A percentile compares a stretch with the other conserved stretches of the same genome.
phyloP scores from a whole-genome alignment of 2,329 filamentous ascomycete species.

The Cordyceps fumosorosea region DNA sequence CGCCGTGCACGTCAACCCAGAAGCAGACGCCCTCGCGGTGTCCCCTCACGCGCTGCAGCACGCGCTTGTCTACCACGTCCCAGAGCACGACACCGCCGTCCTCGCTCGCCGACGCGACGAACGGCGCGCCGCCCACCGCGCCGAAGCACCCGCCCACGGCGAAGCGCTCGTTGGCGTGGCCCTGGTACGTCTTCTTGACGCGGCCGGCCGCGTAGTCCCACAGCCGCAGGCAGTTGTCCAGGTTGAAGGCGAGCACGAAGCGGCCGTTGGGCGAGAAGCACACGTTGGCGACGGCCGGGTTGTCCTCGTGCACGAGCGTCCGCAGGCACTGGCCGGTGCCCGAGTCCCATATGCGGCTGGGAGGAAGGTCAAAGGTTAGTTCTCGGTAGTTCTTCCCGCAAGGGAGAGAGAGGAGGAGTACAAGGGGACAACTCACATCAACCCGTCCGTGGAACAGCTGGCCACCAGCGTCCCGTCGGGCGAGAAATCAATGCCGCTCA shows the following conservation, averaged over 20 bases:
- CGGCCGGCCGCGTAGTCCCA: constrained; percentile 93
- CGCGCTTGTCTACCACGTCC: constrained; percentile 81
- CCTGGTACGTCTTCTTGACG: constrained; percentile 96
- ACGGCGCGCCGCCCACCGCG: constrained; percentile 41
- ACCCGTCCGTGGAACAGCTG: constrained; percentile 83
- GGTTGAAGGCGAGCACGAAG: constrained; percentile 83
- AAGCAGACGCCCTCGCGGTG: constrained; percentile 55
- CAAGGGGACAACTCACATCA: constrained; percentile 55
- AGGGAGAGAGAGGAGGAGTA: too few species aligned
- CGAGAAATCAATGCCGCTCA: constrained; percentile 88
- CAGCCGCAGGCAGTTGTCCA: constrained; percentile 82
- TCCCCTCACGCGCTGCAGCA: constrained; percentile 59
- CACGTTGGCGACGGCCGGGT: constrained; percentile 80
- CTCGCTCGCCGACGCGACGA: constrained; percentile 79
- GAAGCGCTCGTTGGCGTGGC: constrained; percentile 77
- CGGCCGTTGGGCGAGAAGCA: constrained; percentile 92
- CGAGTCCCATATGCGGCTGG: constrained; percentile 92
- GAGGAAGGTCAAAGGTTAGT: too few species aligned
- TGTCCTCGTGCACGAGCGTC: constrained; percentile 94
- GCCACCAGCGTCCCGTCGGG: constrained; percentile 86
- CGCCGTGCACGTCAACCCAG: constrained; percentile 55
- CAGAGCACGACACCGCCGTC: constrained; percentile 80
- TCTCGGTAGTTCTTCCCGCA: too few species aligned
- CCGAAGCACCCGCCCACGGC: constrained; percentile 84
- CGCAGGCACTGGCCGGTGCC: constrained; percentile 90